Conservation (phyloP, 1,284 basidiomycete genomes). For the Pseudozyma thailandica region DNA sequence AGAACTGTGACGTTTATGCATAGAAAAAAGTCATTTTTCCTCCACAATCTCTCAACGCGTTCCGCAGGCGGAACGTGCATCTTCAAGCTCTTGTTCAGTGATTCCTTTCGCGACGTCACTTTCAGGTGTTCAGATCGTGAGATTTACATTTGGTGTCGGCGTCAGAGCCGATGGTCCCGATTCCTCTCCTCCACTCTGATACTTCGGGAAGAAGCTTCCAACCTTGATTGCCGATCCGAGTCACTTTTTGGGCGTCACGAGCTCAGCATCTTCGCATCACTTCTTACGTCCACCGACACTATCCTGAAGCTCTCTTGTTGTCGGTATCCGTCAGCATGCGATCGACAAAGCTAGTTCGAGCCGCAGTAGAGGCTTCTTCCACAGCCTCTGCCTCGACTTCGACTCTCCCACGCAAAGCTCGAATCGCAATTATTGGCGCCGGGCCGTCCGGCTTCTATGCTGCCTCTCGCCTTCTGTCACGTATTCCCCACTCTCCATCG, state of each 20-base stretch:
- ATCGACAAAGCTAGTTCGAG: slow-evolving; percentile 6
- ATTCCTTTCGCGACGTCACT: slow-evolving; percentile 8
- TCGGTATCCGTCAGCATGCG: slow-evolving; percentile 5
- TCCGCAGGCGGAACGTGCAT: neutral
- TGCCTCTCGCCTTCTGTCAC: slow-evolving; percentile 70
- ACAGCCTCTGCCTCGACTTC: slow-evolving; percentile 4
- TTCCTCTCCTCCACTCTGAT: slow-evolving; percentile 8
- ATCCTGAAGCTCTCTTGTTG: too few species aligned
- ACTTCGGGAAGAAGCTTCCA: slow-evolving; percentile 11
- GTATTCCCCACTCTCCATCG: slow-evolving; percentile 23
- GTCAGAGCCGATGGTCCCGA: neutral
- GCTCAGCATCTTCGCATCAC: too few species aligned
- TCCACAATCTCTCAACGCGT: slow-evolving; percentile 14
- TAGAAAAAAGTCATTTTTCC: slow-evolving; percentile 6
- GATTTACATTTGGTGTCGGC: too few species aligned
- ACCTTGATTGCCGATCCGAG: neutral
- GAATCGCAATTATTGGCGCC: slow-evolving; percentile 82
- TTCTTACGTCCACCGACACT: neutral
- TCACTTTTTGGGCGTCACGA: neutral
- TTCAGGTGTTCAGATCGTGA: slow-evolving; percentile 3
- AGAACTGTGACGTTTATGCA: slow-evolving; percentile 1
- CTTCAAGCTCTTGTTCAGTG: neutral
- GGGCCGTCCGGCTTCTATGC: slow-evolving; percentile 97
- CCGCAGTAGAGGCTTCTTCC: slow-evolving; percentile 10
- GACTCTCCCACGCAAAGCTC: slow-evolving; percentile 11